phyloP scores from a whole-genome alignment of 208 protist genomes.

The Trypanosoma mega region DNA sequence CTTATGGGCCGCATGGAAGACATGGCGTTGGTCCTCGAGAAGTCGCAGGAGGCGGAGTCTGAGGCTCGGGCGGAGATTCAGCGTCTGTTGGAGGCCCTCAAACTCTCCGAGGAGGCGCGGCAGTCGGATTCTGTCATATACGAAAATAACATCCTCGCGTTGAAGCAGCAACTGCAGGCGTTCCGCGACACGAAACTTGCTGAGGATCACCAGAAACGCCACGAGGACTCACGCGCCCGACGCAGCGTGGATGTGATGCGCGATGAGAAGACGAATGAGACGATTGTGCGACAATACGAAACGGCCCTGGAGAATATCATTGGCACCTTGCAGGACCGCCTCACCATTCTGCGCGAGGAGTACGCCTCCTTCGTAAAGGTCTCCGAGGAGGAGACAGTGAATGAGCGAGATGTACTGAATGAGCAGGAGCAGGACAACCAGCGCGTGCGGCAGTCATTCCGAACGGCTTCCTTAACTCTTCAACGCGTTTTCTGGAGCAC shows the following conservation, averaged over 20 bases:
- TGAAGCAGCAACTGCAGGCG: slow-evolving; percentile 61
- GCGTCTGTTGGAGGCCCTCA: slow-evolving; percentile 57
- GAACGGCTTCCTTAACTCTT: slow-evolving; percentile 43
- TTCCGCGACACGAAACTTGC: slow-evolving; percentile 63
- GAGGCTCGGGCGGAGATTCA: slow-evolving; percentile 62
- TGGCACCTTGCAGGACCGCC: slow-evolving; percentile 55
- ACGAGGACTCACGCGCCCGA: slow-evolving; percentile 28
- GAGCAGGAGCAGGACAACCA: slow-evolving; percentile 62
- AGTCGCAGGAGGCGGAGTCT: slow-evolving; percentile 66
- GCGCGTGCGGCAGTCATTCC: slow-evolving; percentile 52
- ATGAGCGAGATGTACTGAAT: slow-evolving; percentile 45
- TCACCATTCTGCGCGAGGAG: slow-evolving; percentile 62
- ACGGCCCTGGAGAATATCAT: slow-evolving; percentile 70
- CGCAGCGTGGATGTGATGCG: slow-evolving; percentile 30
- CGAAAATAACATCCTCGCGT: slow-evolving; percentile 62
- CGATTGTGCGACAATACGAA: slow-evolving; percentile 76
- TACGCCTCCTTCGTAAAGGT: slow-evolving; percentile 49
- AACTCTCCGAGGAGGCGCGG: slow-evolving; percentile 61
- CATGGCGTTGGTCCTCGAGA: slow-evolving; percentile 65
- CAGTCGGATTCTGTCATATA: slow-evolving; percentile 66
- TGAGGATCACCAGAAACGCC: slow-evolving; percentile 61
- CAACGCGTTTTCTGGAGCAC: slow-evolving; percentile 68
- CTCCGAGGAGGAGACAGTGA: slow-evolving; percentile 41
- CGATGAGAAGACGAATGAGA: slow-evolving; percentile 64
- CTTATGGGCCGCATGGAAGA: slow-evolving; percentile 81